A percentile compares a stretch with the other conserved stretches of the same genome.
These are phyloP conservation scores for Plasmodium sp. DNA, from an alignment of 169 alveolate species.

Conservation along the genomic window DNA sequence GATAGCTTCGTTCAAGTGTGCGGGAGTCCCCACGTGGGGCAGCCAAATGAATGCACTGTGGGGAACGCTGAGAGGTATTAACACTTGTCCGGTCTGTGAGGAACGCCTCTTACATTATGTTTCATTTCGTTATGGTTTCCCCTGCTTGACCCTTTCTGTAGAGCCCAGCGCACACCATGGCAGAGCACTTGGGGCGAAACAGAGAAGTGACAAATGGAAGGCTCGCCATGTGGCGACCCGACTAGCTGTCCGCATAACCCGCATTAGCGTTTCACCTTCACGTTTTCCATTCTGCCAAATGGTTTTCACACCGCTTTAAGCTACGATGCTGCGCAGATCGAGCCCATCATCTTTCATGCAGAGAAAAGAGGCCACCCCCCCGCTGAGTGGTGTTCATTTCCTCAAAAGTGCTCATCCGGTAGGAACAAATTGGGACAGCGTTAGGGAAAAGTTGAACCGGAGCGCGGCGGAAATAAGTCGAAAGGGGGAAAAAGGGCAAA, in stretches of 20 bases:
- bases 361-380: background rate
- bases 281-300: background rate
- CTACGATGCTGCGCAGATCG: background rate
- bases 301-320: background rate
- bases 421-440: background rate
- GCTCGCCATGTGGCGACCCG: background rate
- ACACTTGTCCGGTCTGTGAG: background rate
- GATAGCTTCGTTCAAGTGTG: background rate
- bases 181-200: background rate
- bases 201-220: background rate
- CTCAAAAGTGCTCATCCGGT: background rate
- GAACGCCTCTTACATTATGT: background rate
- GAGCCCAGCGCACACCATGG: background rate
- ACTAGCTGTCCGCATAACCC: background rate
- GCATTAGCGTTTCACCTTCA: background rate
- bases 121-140: background rate
- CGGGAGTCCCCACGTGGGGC: background rate
- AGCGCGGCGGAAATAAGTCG: background rate
- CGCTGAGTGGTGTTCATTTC: background rate
- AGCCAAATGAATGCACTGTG: background rate
- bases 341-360: background rate
- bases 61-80: background rate
- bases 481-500: background rate
- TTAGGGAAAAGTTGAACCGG: background rate
- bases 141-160: background rate